phyloP scores from a whole-genome alignment of 345 rosid species.

The Eucalyptus shirleyi region DNA sequence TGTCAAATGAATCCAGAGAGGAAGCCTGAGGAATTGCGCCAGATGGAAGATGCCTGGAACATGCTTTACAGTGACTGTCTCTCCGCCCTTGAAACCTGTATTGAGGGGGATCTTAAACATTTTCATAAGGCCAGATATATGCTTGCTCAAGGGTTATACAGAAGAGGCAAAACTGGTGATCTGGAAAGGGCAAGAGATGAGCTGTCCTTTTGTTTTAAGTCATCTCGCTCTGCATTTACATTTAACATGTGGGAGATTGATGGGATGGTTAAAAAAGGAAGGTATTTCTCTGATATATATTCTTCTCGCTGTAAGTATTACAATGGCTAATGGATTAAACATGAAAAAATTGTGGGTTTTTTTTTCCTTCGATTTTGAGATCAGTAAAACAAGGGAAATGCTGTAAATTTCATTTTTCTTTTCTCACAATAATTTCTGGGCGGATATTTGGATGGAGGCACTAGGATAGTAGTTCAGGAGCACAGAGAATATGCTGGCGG shows the following conservation, averaged over 20 bases:
- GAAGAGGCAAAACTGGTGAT: conserved; percentile 61
- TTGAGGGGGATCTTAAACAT: conserved; percentile 96
- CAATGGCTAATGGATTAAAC: not conserved
- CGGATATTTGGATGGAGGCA: not conserved
- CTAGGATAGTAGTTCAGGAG: not conserved
- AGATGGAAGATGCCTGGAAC: conserved; percentile 60
- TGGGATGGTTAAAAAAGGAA: conserved; percentile 94
- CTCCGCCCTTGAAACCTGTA: conserved; percentile 73
- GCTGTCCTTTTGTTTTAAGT: conserved; percentile 88
- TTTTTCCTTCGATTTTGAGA: not conserved
- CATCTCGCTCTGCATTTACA: conserved; percentile 86
- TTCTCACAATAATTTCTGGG: not conserved
- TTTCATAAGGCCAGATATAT: conserved; percentile 96
- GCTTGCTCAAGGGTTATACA: conserved; percentile 86
- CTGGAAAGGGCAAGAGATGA: conserved; percentile 89
- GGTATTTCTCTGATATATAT: conserved; percentile 17
- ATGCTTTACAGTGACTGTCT: conserved; percentile 88
- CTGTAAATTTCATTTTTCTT: not conserved
- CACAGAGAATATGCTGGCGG: not conserved
- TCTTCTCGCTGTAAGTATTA: not conserved
- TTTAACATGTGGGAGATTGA: conserved; percentile 99
- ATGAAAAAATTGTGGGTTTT: not conserved
- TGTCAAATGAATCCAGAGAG: conserved; percentile 18
- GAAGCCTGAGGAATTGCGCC: conserved; percentile 28
- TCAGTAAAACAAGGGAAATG: not conserved